Evolutionary conservation across 2,329 filamentous ascomycete genomes (phyloP), one percentile per base, ranked within the genome.

Genomic region (Colletotrichum chlorophyti): DNA sequence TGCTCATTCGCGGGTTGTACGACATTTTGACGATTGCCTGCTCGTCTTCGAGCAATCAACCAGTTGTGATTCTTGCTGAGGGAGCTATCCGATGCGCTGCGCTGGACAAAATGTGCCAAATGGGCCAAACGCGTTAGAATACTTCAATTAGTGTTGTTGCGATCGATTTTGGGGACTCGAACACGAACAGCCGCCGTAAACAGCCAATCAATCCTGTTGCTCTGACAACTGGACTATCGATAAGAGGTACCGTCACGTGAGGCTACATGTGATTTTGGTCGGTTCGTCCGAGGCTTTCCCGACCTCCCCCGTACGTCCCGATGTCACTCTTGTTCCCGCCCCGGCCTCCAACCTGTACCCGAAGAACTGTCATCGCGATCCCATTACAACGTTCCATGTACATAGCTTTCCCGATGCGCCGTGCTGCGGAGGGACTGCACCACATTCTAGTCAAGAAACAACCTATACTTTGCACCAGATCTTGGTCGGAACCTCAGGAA

Each of bases 1-100:
- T 86, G 69, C 83, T 86, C 82, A 84, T 84, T 65, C 84, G 75
- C 58, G 79, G 76, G 55, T 86, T 86, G 75, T 80, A 86, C 45
- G 84, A 74, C 84, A 87, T 87, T 8, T 60, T 76, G 64, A 50
- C 52, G 37, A 31, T 35, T 21, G 4, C 29, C 2, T 14, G 23
- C 35, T 49, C 24, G n/a, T n/a, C 34, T 31, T 24, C 15, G 15
- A 37, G 34, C 34, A n/a, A 19, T 37, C 15, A 6, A n/a, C n/a
- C n/a, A 7, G 6, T 8, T 37, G 38, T 17, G 29, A n/a, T 46
- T 10, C 21, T 34, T 29, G 11, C 17, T 27, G 9, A 5, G 19
- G 19, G 24, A 21, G 12, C 7, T n/a, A n/a, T 17, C 17, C 19
- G 19, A 11, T 52, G 24, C 8, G 38, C 26, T 43, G 31, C 32